phyloP scores from a whole-genome alignment of 345 rosid genomes.

The Kandelia obovata region DNA sequence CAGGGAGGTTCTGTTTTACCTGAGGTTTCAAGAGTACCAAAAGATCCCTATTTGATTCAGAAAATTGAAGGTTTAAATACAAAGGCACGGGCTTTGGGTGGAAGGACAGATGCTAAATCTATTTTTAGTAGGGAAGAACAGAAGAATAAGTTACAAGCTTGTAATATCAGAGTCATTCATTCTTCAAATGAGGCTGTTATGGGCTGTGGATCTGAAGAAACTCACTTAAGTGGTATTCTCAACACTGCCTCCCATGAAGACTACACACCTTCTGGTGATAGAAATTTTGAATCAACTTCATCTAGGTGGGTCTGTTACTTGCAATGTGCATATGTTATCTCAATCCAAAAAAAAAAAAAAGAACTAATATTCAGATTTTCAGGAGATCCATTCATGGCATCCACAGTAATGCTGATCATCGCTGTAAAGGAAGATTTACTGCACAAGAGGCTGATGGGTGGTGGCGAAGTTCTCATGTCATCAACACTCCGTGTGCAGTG shows the following conservation, averaged over 20 bases:
- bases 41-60: conserved; percentile 65
- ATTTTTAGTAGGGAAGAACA: conserved; percentile 38
- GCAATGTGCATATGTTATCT: conserved; percentile 18
- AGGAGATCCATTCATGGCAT: conserved; percentile 63
- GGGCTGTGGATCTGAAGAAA: conserved; percentile 33
- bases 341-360: conserved; percentile 10
- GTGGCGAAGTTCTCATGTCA: conserved; percentile 41
- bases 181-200: conserved; percentile 36
- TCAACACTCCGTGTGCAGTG: conserved; percentile 30
- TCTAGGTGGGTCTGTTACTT: conserved; percentile 55
- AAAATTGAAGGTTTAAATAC: conserved; percentile 88
- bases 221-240: conserved; percentile 25
- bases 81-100: conserved; percentile 60
- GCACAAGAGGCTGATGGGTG: conserved; percentile 54
- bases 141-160: conserved; percentile 38
- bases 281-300: conserved; percentile 31
- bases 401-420: conserved; percentile 54
- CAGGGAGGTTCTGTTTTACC: conserved; percentile 22
- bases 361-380: conserved; percentile 36
- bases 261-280: conserved; percentile 39
- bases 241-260: conserved; percentile 32
- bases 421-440: conserved; percentile 47
- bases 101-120: conserved; percentile 38
- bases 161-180: conserved; percentile 26
- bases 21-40: conserved; percentile 33